Evolutionary conservation across 2,329 filamentous ascomycete genomes (phyloP).

Genomic region (Lecanicillium sp.): DNA sequence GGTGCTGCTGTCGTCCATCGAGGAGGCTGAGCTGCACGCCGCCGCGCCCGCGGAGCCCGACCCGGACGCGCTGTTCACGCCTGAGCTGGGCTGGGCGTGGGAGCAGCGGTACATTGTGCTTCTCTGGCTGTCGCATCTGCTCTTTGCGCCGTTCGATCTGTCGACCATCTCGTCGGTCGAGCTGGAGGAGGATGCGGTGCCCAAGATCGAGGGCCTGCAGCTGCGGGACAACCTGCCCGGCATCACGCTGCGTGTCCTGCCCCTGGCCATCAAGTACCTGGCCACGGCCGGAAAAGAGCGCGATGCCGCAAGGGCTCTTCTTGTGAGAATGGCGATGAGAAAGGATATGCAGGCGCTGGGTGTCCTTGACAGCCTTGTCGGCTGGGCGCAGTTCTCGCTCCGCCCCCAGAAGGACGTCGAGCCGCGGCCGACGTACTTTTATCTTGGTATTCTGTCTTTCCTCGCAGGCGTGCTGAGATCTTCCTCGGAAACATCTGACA

Average conservation of each 20-base stretch:
- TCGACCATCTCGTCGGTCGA: constrained; percentile 69
- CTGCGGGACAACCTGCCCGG: constrained; percentile 59
- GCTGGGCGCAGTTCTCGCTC: constrained; percentile 64
- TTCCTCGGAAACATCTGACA: constrained; percentile 67
- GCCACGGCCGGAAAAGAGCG: constrained; percentile 76
- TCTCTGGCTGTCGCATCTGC: constrained; percentile 78
- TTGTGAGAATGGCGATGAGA: constrained; percentile 76
- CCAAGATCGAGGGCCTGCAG: constrained; percentile 40
- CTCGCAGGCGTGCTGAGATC: constrained; percentile 65
- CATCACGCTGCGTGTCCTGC: constrained; percentile 64
- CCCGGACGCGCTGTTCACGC: constrained; percentile 12
- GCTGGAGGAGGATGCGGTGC: constrained; percentile 39
- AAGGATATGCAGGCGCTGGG: constrained; percentile 80
- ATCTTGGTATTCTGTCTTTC: constrained; percentile 73
- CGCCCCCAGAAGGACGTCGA: constrained; percentile 32
- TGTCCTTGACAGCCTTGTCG: constrained; percentile 60
- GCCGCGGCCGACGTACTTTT: constrained; percentile 59
- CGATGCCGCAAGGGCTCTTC: constrained; percentile 75
- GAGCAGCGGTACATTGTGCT: constrained; percentile 83
- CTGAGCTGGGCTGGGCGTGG: constrained; percentile 56
- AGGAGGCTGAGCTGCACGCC: constrained; percentile 43
- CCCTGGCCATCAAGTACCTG: constrained; percentile 66
- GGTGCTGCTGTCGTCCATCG: constrained; percentile 68
- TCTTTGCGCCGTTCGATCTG: constrained; percentile 85
- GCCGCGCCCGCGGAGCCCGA: constrained; percentile 12